phyloP scores from a whole-genome alignment of 2,329 filamentous ascomycete genomes.

The Colletotrichum brevisporum region DNA sequence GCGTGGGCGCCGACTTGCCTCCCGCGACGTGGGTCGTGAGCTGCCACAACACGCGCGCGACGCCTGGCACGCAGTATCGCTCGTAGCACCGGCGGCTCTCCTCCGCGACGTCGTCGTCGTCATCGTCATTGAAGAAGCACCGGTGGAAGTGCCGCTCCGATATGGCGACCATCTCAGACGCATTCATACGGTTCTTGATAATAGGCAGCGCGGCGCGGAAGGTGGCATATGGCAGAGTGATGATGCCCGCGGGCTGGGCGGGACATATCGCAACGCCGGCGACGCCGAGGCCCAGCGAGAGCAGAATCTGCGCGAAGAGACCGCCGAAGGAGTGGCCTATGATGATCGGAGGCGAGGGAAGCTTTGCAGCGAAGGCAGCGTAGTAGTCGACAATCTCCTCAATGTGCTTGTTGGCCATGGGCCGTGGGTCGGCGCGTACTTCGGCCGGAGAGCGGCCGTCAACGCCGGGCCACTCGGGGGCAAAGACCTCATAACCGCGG shows the following conservation, averaged over 20 bases:
- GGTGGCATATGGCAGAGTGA: conserved; percentile 39
- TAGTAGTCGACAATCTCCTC: conserved; percentile 43
- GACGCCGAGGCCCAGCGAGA: conserved; percentile 40
- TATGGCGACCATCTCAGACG: conserved; percentile 39
- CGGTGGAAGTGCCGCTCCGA: conserved; percentile 43
- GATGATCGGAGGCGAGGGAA: conserved; percentile 42
- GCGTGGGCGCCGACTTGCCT: conserved; percentile 28
- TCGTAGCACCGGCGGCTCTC: conserved; percentile 41
- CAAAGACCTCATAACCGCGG: conserved; percentile 43
- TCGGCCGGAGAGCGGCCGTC: conserved; percentile 43
- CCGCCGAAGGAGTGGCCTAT: conserved; percentile 46
- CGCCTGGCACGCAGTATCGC: conserved; percentile 42
- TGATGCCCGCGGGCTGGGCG: conserved; percentile 42
- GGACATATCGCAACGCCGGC: conserved; percentile 42
- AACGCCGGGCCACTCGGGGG: conserved; percentile 45
- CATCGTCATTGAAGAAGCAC: conserved; percentile 42
- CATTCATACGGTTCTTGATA: conserved; percentile 42
- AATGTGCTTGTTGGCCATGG: conserved; percentile 41
- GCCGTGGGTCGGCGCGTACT: conserved; percentile 40
- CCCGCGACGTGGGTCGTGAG: conserved; percentile 34
- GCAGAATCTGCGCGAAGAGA: conserved; percentile 43
- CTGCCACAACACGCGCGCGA: conserved; percentile 44
- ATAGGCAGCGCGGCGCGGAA: conserved; percentile 40
- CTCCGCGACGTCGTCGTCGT: conserved; percentile 12
- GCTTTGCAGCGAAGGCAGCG: conserved; percentile 40